Base-by-base conservation (phyloP, 1,284 basidiomycete genomes). In the Ceratobasidium sp. region DNA sequence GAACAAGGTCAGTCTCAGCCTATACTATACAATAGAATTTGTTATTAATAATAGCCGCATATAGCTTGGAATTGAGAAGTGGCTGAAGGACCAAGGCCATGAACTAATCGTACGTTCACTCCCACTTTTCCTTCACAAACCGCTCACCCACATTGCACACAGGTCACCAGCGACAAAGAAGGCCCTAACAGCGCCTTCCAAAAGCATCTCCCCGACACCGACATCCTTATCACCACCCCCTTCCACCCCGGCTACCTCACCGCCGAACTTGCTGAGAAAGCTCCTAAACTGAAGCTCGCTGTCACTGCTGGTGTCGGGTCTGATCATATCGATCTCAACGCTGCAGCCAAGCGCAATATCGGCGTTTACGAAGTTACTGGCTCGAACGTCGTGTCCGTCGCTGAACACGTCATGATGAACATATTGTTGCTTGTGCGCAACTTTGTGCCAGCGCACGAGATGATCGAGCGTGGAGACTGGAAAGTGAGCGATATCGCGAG, bases 281-380 rank as follows among this genome's bases (percentile, higher is more conserved):
- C 96, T 47, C 91, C 91, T 82, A 96, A 97, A 78, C 88, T 98
- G 78, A 97, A 96, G 84, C 83, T 97, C 75, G 94, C 92, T 79
- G 87, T 98, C 78, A 98, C 95, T 11, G 96, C 96, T 69, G 96
- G 96, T 83, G 95, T 98, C 57, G 95, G 95, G 16, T 96, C 94
- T 35, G 96, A 97, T 83, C 93, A 95, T 83, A 89, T 97, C 78
- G 95, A 98, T 81, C 87, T 98, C 70, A 91, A 96, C 79, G 92
- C 92, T 28, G 93, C 94, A 55, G 94, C 94, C 79, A 87, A 93
- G 80, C 86, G 87, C 77, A 87, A 88, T 75, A 90, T 98, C 78
- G 90, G 95, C 78, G 96, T 96, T 49, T 84, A 91, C 75, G 92
- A 88, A 83, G 91, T 93, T 35, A 89, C 92, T 28, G 93, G 93